phyloP scores from a whole-genome alignment of 257 asterid species.

The Apocynum venetum region DNA sequence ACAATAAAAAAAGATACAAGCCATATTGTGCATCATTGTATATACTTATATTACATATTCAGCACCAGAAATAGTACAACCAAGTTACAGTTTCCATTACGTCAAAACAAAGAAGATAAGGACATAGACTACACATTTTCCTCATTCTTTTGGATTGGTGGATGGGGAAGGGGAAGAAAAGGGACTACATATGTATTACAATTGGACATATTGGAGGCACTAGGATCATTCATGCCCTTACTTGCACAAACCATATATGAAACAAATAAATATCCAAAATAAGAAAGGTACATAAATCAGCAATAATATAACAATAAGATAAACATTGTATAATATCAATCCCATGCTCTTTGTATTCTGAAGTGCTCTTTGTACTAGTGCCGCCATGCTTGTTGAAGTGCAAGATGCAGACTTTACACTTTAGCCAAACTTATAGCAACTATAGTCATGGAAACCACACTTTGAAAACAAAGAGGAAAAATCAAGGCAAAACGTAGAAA shows the following conservation, averaged over 20 bases:
- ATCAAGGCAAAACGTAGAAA: neutral
- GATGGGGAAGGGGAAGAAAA: neutral
- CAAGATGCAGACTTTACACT: neutral
- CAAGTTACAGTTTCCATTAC: too few relatives aligned
- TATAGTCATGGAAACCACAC: neutral
- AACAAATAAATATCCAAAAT: neutral
- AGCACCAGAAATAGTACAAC: too few relatives aligned
- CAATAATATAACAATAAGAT: neutral
- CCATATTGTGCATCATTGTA: too few relatives aligned
- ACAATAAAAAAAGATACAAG: too few relatives aligned
- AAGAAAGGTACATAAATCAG: neutral
- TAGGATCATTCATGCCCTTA: neutral
- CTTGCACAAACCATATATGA: neutral
- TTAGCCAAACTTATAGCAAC: neutral
- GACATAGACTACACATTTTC: too few relatives aligned
- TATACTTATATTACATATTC: too few relatives aligned
- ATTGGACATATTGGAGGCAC: neutral
- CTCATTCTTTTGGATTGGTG: too few relatives aligned
- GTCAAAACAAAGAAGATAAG: too few relatives aligned
- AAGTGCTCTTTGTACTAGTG: neutral
- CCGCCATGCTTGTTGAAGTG: neutral
- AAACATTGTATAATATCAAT: neutral
- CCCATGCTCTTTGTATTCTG: neutral
- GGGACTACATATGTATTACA: neutral
- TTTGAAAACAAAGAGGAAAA: neutral